Conservation (phyloP, 306 rosid species). For the Medicago truncatula region DNA sequence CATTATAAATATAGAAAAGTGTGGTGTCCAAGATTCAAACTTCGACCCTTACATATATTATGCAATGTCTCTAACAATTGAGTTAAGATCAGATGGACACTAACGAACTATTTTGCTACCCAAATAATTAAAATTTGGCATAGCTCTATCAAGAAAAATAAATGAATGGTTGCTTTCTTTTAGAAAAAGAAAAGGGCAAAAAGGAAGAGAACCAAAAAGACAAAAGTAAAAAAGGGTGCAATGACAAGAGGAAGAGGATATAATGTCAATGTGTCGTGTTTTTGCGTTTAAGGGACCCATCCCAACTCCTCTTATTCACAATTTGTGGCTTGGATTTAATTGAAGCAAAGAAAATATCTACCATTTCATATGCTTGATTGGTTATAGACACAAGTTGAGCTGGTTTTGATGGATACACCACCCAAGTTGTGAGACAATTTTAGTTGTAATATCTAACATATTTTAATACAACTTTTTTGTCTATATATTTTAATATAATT, state of each 20-base stretch:
- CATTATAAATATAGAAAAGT: too few relatives aligned
- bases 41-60: too few relatives aligned
- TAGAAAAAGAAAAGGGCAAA: slow-evolving; percentile 43
- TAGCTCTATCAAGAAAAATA: slow-evolving; percentile 57
- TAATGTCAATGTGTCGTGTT: slow-evolving; percentile 49
- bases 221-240: slow-evolving; percentile 46
- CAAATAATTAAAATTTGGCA: slow-evolving; percentile 50
- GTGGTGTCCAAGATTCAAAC: too few relatives aligned
- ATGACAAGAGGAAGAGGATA: slow-evolving; percentile 47
- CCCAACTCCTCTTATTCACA: slow-evolving; percentile 52
- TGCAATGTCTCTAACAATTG: too few relatives aligned
- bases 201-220: slow-evolving; percentile 44
- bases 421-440: slow-evolving; percentile 1
- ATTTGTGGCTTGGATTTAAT: slow-evolving; percentile 65
- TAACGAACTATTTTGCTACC: slow-evolving; percentile 21
- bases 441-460: slow-evolving; percentile 6
- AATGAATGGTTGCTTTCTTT: slow-evolving; percentile 56
- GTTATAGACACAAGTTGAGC: slow-evolving; percentile 35
- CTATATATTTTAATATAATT: neutral
- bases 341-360: slow-evolving; percentile 63
- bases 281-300: slow-evolving; percentile 58
- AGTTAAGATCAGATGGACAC: too few relatives aligned
- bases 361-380: slow-evolving; percentile 9
- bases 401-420: slow-evolving; percentile 32
- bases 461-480: neutral